These are phyloP conservation scores for Falciphora oryzae DNA, from an alignment of 2,329 filamentous ascomycete genomes.

Conservation along the genomic window DNA sequence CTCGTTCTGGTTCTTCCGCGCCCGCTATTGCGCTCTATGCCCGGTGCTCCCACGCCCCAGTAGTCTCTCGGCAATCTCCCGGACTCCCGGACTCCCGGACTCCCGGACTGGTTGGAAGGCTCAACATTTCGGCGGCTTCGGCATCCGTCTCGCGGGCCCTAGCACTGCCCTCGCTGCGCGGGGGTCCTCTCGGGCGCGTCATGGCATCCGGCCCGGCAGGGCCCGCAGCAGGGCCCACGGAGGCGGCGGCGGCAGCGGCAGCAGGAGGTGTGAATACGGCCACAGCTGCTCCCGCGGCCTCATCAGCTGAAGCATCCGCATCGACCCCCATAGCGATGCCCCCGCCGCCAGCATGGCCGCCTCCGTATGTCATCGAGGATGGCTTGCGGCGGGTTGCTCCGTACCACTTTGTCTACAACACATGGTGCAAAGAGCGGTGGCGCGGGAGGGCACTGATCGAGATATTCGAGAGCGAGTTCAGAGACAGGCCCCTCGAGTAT, in stretches of 20 bases:
- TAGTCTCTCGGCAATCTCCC: background rate
- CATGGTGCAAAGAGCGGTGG: slow-evolving; percentile 92
- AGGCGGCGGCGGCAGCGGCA: background rate
- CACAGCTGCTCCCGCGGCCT: no score
- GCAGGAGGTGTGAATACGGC: background rate
- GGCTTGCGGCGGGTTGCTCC: slow-evolving; percentile 77
- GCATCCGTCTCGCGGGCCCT: slow-evolving; percentile 4
- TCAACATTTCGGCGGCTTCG: background rate
- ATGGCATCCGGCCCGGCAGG: slow-evolving; percentile 16
- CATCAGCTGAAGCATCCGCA: background rate
- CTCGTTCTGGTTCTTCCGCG: no score
- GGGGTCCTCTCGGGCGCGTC: slow-evolving; percentile 12
- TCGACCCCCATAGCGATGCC: background rate
- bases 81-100: background rate
- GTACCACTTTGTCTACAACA: slow-evolving; percentile 93
- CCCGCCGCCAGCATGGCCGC: slow-evolving; percentile 38
- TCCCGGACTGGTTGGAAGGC: background rate
- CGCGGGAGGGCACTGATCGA: slow-evolving; percentile 74
- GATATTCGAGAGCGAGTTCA: slow-evolving; percentile 86
- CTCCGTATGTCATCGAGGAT: slow-evolving; percentile 77
- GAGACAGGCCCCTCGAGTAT: slow-evolving; percentile 80
- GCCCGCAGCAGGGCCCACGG: background rate
- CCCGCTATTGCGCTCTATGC: background rate
- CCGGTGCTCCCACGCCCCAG: background rate
- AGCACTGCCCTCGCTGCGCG: slow-evolving; percentile 8